Evolutionary conservation across 169 alveolate genomes (phyloP).

Genomic region (Besnoitia besnoiti): DNA sequence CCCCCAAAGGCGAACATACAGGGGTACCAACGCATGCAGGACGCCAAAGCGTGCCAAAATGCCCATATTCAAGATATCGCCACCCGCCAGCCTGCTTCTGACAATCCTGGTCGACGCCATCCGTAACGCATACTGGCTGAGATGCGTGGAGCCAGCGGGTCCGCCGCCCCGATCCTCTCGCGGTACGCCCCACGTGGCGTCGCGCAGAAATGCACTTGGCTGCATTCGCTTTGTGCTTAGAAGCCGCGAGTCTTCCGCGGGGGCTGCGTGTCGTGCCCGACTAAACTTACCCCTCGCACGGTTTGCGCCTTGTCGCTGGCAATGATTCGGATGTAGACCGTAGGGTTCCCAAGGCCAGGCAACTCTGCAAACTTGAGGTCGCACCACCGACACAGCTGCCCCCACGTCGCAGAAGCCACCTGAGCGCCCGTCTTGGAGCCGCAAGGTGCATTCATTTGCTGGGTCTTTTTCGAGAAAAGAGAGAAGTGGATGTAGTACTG

Average conservation of each 20-base stretch:
- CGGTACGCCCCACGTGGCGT: not conserved
- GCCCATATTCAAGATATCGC: no score
- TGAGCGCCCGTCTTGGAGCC: conserved; percentile 1
- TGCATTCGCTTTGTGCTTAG: no score
- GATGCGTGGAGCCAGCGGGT: not conserved
- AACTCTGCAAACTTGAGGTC: not conserved
- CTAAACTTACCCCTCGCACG: not conserved
- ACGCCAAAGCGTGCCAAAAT: no score
- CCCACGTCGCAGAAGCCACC: not conserved
- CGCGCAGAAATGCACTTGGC: not conserved
- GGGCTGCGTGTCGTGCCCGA: no score
- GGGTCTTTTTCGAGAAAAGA: not conserved
- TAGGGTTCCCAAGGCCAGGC: not conserved
- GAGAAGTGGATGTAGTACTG: not conserved
- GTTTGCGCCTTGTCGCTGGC: not conserved
- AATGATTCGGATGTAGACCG: not conserved
- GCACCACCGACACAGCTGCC: conserved; percentile 37
- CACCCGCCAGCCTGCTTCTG: no score
- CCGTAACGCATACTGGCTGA: no score
- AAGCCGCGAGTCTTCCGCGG: no score
- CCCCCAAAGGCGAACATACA: not conserved
- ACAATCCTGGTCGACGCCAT: no score
- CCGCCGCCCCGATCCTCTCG: not conserved
- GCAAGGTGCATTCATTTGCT: not conserved
- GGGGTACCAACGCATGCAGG: no score